Percentiles rank a stretch among this genome's conserved stretches.
phyloP scores from a whole-genome alignment of 805 yeast species.

The Starmerella riodocensis region DNA sequence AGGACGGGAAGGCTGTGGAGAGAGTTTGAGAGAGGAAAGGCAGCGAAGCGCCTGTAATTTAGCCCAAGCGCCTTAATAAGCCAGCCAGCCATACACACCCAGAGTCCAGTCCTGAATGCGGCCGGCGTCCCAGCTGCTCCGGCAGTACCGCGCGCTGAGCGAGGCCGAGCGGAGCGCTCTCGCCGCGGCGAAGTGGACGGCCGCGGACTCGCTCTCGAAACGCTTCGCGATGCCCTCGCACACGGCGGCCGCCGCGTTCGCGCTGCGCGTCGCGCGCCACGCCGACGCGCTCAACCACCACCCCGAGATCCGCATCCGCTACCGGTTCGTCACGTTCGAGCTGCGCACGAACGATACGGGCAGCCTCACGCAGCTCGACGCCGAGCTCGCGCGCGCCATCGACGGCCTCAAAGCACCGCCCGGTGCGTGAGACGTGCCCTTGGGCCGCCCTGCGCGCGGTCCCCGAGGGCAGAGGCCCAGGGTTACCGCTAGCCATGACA shows the following conservation, averaged over 20 bases:
- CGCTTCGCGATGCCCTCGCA: slow-evolving; percentile 16
- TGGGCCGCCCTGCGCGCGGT: too few relatives aligned
- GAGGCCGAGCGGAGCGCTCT: slow-evolving; percentile 1
- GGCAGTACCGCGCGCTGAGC: slow-evolving; percentile 1
- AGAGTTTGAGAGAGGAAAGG: too few relatives aligned
- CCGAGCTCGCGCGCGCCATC: slow-evolving; percentile 14
- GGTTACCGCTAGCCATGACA: too few relatives aligned
- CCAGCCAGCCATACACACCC: too few relatives aligned
- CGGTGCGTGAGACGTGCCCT: too few relatives aligned
- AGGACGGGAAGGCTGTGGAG: too few relatives aligned
- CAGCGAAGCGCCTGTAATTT: too few relatives aligned
- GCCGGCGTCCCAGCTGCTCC: too few relatives aligned
- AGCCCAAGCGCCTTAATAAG: too few relatives aligned
- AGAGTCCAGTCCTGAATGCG: too few relatives aligned
- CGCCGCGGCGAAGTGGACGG: slow-evolving; percentile 12
- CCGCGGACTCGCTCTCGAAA: slow-evolving; percentile 10
- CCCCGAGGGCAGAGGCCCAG: too few relatives aligned
- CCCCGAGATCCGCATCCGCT: slow-evolving; percentile 18
- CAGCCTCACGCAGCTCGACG: slow-evolving; percentile 16
- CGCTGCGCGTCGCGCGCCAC: slow-evolving; percentile 11
- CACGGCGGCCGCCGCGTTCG: slow-evolving; percentile 20
- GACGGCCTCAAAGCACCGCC: slow-evolving; percentile 5
- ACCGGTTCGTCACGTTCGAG: slow-evolving; percentile 15
- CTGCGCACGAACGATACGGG: slow-evolving; percentile 19
- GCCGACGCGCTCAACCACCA: slow-evolving; percentile 21